These are phyloP conservation scores for Penicillium sp. DNA, from an alignment of 2,329 filamentous ascomycete genomes.

Conservation along the genomic window DNA sequence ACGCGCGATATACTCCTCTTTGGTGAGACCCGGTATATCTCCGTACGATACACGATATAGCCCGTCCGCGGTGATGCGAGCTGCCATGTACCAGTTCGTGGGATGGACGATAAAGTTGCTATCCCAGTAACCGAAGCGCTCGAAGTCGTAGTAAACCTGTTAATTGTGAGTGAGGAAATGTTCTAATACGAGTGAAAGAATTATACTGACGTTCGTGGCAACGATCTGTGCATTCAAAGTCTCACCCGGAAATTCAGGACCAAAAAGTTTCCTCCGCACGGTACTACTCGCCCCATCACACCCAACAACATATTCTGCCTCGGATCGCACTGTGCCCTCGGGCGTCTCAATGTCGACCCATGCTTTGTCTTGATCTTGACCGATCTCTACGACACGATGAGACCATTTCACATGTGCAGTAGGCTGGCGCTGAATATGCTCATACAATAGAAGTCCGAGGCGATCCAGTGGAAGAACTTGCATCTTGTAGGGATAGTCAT, in stretches of 20 bases:
- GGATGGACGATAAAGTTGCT: constrained; percentile 61
- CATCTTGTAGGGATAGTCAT: constrained; percentile 37
- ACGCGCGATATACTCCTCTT: constrained; percentile 53
- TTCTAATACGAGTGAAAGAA: neutral
- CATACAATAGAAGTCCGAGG: constrained; percentile 43
- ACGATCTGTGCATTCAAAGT: constrained; percentile 62
- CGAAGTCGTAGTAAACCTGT: constrained; percentile 62
- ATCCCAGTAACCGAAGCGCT: constrained; percentile 35
- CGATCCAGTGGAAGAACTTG: constrained; percentile 46
- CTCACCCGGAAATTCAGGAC: constrained; percentile 55
- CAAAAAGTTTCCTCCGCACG: constrained; percentile 53
- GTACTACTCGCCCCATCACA: constrained; percentile 50
- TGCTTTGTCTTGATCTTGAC: constrained; percentile 47
- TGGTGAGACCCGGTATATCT: constrained; percentile 53
- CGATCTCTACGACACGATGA: constrained; percentile 48
- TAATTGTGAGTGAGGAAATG: neutral
- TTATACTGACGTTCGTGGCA: constrained; percentile 56
- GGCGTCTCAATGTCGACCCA: constrained; percentile 39
- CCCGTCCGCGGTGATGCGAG: constrained; percentile 57
- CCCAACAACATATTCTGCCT: constrained; percentile 55
- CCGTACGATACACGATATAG: constrained; percentile 65
- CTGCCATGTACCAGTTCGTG: constrained; percentile 62
- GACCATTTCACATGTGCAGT: constrained; percentile 45
- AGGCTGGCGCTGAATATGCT: constrained; percentile 34
- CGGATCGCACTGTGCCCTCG: constrained; percentile 6